Percentiles rank a stretch among this genome's conserved stretches.
Evolutionary conservation across 352 stramenopile genomes (phyloP).

Genomic region (Phytopythium cucurbitacearum): DNA sequence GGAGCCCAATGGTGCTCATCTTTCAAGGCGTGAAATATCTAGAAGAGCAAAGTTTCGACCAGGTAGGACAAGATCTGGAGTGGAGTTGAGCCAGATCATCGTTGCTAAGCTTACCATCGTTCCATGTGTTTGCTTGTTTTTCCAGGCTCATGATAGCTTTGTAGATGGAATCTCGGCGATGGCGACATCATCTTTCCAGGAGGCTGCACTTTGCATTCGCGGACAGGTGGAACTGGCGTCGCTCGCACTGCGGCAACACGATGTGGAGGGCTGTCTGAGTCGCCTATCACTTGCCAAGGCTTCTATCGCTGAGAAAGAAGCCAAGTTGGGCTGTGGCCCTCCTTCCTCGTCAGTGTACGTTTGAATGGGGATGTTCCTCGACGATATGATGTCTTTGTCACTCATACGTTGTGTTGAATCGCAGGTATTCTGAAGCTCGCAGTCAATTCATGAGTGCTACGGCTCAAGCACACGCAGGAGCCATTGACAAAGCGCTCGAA

Average conservation of each 20-base stretch:
- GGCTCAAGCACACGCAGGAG: conserved; percentile 44
- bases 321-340: conserved; percentile 24
- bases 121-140: background rate
- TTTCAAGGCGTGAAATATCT: conserved; percentile 32
- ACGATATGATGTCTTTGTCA: background rate
- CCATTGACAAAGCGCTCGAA: conserved; percentile 38
- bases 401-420: conserved; percentile 1
- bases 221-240: conserved; percentile 50
- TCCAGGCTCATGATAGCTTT: conserved; percentile 39
- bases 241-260: conserved; percentile 31
- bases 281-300: conserved; percentile 39
- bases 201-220: conserved; percentile 52
- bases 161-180: conserved; percentile 56
- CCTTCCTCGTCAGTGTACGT: conserved; percentile 41
- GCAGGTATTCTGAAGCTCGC: conserved; percentile 52
- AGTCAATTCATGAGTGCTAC: conserved; percentile 48
- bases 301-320: conserved; percentile 39
- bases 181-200: conserved; percentile 62
- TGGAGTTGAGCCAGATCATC: background rate
- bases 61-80: conserved; percentile 13
- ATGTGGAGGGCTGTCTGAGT: conserved; percentile 59
- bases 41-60: conserved; percentile 15
- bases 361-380: no score
- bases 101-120: background rate
- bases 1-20: conserved; percentile 47